Evolutionary conservation across 1,284 basidiomycete genomes (phyloP), one percentile per base, ranked within the genome.

Genomic region (Trichosporon coremiiforme): DNA sequence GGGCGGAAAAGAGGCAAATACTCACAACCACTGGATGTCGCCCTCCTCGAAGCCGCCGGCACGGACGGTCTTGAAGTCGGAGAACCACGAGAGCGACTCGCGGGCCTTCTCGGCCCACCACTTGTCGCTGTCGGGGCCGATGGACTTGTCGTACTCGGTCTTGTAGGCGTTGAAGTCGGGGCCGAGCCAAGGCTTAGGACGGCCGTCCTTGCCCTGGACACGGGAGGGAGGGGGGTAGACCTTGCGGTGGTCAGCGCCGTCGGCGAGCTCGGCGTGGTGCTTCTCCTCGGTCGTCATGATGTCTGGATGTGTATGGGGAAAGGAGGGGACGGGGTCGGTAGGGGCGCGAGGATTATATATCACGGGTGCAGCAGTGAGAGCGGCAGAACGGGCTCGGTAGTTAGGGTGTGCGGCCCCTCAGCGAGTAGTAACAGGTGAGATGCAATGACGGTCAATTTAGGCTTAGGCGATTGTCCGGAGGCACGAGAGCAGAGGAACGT

Each of bases 81-180:
- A 88, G 82, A 95, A 90, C 95, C 96, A 99, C 83, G 92, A 86
- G 36, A 98, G 86, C 33, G 88, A 89, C 75, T 94, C 89, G 71
- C 87, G 87, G 1, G 95, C 96, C 79, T 89, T 87, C 90, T 90
- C 88, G 66, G 88, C 89, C 94, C 94, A 98, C 91, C 93, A 98
- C 75, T 87, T 85, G 77, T 94, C 91, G 33, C 89, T 90, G 75
- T 89, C 86, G 68, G 89, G 86, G 63, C 91, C 92, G 60, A 94
- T 81, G 13, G 92, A 92, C 84, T 89, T 83, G 13, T 86, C 84
- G 81, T 95, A 94, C 45, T 87, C 87, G 6, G 82, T 79, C 72
- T 85, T 86, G 85, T 95, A 95, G 22, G 90, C 89, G 25, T 89
- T 83, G 77, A 89, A 87, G 79, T 90, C 85, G 35, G 93, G 92